Evolutionary conservation across 768 basidiomycete species (phyloP), one percentile per base, ranked within the genome.

Genomic region (Coprinopsis marcescibilis): DNA sequence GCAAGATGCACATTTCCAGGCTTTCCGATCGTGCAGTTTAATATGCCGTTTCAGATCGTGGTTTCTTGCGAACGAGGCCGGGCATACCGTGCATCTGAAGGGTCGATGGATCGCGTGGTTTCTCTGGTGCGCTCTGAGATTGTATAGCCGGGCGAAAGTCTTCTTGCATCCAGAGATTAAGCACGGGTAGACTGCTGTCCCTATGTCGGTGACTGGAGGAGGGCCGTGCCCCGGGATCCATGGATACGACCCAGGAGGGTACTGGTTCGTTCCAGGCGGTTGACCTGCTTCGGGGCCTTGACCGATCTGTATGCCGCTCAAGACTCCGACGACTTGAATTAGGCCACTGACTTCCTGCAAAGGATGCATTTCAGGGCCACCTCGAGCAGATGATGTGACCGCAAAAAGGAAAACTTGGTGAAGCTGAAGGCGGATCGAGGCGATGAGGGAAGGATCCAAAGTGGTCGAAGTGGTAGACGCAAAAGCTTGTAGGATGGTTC

Each of bases 11-110:
- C 87, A 89, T 54, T 81, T 77, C 77, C 77, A 89, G 20, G 81
- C 83, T 52, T 76, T 83, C 54, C 74, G 78, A 49, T 82, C 83
- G 60, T 89, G 87, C 30, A 84, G 65, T 55, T 78, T 79, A 40
- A 76, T 58, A 60, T 89, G 87, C n/a, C 87, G 77, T 64, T 85
- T 88, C 38, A 88, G 70, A 60, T 89, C 87, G 52, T 89, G 86
- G 51, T 83, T 85, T 39, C 87, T 76, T 3, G 81, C 78, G 62
- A 89, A 89, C 13, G 83, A 83, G 3, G 84, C 84, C 4, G 86
- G 80, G 49, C 87, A 89, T 3, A 65, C 60, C 1, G 58, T 64
- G 53, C 87, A 88, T 13, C 76, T 73, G 61, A 73, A 83, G 1
- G 85, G 84, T 7, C 85, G 77, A 52, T 83, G 77, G 1, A 69